Evolutionary conservation across 306 rosid genomes (phyloP), one percentile per base, ranked within the genome.

Genomic region (Lotus japonicus): DNA sequence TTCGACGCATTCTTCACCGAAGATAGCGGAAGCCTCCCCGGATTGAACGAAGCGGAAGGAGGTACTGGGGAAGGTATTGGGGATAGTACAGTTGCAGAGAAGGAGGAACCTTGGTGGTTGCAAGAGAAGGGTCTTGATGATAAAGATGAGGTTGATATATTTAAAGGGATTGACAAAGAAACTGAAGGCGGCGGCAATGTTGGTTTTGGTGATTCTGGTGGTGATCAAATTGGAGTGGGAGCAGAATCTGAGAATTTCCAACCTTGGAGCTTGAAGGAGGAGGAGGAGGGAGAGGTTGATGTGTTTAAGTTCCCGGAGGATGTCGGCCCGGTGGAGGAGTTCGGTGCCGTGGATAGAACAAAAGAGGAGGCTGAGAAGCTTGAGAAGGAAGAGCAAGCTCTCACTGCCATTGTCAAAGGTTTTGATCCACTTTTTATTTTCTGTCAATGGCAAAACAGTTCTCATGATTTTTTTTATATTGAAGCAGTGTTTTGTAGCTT

Each of bases 361-460:
- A 64, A 14, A 9, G 82, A 66, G 68, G 85, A 85, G 59, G 69
- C 62, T 23, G 58, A 51, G 74, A 77, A 62, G 81, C 86, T 87
- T 33, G 68, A 84, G 86, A 77, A 33, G 62, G 92, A 88, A 76
- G 87, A 88, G 82, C 70, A 82, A 51, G 90, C 70, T 54, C 96
- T 94, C 50, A 82, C 76, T 81, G 76, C 76, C 7, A 11, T 90
- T 7, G 72, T 90, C 49, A 84, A 88, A 81, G 97, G 98, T 88
- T 78, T 31, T 31, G 36, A 55, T 13, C 48, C 0, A 31, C n/a
- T 38, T 38, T 7, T 15, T 31, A 18, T 44, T 61, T 14, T 48
- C 17, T 60, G 2, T 28, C 3, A 31, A 4, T 52, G 55, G 44
- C 36, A 16, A 1, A 26, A 48, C n/a, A 12, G 18, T 42, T 55